A percentile compares a stretch with the other conserved stretches of the same genome.
Conservation (phyloP, 306 rosid species). For the Gleditsia sinensis region DNA sequence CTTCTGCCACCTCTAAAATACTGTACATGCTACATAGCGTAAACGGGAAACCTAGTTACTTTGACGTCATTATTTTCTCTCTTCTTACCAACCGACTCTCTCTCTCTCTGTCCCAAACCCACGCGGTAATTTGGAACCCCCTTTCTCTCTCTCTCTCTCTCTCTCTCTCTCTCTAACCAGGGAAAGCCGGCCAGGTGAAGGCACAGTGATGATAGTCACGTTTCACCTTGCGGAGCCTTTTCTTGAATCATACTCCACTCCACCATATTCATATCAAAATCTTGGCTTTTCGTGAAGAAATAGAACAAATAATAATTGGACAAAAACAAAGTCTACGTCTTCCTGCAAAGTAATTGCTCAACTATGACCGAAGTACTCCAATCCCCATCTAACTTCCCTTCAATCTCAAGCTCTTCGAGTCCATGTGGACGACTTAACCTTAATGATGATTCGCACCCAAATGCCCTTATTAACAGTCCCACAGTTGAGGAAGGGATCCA, state of each 20-base stretch:
- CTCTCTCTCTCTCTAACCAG: constrained; percentile 3
- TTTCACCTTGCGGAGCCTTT: constrained; percentile 66
- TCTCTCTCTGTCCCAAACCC: constrained; percentile 22
- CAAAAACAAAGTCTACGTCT: constrained; percentile 34
- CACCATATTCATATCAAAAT: constrained; percentile 41
- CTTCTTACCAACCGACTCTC: constrained; percentile 32
- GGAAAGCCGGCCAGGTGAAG: constrained; percentile 32
- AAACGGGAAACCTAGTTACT: too few relatives aligned
- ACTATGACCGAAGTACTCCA: constrained; percentile 83
- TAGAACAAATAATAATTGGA: not conserved
- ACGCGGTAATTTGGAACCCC: not conserved
- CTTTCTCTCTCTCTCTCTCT: not conserved
- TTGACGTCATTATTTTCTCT: not conserved
- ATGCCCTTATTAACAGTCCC: constrained; percentile 57
- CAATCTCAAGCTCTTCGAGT: constrained; percentile 77
- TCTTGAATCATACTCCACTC: constrained; percentile 85
- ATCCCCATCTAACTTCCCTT: constrained; percentile 77
- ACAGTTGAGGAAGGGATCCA: constrained; percentile 41
- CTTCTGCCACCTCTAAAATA: constrained; percentile 1
- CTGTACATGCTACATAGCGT: not conserved
- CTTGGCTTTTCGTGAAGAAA: constrained; percentile 34
- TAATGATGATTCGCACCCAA: constrained; percentile 62
- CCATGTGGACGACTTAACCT: constrained; percentile 44
- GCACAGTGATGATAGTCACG: constrained; percentile 61
- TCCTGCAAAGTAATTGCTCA: constrained; percentile 20